A percentile compares a stretch with the other conserved stretches of the same genome.
Conservation (phyloP, 2,329 filamentous ascomycete species). For the Pestalotiopsis sp. region DNA sequence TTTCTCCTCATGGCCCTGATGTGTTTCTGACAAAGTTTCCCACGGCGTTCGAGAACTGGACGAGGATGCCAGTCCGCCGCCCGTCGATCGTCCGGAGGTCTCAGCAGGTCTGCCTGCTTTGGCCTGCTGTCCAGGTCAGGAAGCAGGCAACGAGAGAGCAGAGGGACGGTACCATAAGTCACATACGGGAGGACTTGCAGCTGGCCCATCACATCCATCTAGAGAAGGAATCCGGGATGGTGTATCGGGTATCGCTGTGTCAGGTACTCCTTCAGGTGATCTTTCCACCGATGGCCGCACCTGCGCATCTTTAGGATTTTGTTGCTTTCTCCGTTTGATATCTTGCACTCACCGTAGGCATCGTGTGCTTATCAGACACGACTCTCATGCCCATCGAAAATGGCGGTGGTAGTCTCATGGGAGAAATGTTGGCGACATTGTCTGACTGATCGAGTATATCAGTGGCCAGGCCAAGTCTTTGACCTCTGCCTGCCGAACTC, state of each 20-base stretch:
- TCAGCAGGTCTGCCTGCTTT: neutral
- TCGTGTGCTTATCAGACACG: slow-evolving; percentile 29
- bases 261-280: neutral
- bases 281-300: neutral
- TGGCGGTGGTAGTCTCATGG: slow-evolving; percentile 29
- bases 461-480: neutral
- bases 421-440: slow-evolving; percentile 6
- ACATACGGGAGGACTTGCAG: neutral
- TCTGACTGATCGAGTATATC: neutral
- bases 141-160: neutral
- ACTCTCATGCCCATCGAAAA: slow-evolving; percentile 30
- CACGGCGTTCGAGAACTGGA: neutral
- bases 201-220: neutral
- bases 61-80: neutral
- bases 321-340: neutral
- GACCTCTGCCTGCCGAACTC: neutral
- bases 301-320: neutral
- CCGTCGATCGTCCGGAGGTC: slow-evolving; percentile 2
- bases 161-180: neutral
- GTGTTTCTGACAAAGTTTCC: neutral
- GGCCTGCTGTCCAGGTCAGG: neutral
- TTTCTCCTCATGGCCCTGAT: neutral
- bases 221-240: slow-evolving; percentile 28
- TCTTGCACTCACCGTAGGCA: slow-evolving; percentile 29
- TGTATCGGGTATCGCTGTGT: slow-evolving; percentile 20